These are phyloP conservation scores for Inga leiocalycina DNA, from an alignment of 306 rosid species.

Conservation along the genomic window DNA sequence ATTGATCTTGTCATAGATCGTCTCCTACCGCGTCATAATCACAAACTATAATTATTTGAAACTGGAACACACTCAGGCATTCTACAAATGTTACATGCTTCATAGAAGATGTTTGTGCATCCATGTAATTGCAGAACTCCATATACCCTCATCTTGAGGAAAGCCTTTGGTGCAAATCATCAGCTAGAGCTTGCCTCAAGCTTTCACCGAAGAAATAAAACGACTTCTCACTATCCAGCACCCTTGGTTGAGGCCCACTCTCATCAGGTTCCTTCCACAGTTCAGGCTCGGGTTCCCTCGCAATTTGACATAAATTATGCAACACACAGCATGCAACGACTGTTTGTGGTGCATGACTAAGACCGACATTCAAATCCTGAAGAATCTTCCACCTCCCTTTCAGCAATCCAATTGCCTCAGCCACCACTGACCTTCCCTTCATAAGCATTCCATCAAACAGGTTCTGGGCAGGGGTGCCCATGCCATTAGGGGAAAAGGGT, in stretches of 20 bases:
- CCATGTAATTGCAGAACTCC: neutral
- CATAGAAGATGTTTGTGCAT: neutral
- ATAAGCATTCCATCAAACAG: constrained; percentile 89
- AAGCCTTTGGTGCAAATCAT: constrained; percentile 91
- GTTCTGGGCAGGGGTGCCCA: constrained; percentile 87
- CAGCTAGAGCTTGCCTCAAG: constrained; percentile 88
- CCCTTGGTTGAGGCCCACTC: constrained; percentile 66
- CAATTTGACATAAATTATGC: constrained; percentile 94
- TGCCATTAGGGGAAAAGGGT: constrained; percentile 65
- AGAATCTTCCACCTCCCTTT: constrained; percentile 95
- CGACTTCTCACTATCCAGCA: constrained; percentile 69
- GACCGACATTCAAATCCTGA: constrained; percentile 80
- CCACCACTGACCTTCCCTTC: constrained; percentile 88
- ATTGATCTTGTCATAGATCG: constrained; percentile 16
- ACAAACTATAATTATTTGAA: neutral
- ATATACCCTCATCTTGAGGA: constrained; percentile 57
- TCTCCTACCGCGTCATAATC: neutral
- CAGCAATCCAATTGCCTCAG: constrained; percentile 84
- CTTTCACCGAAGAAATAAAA: constrained; percentile 73
- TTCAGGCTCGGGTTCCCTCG: constrained; percentile 91
- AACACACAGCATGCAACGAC: constrained; percentile 91
- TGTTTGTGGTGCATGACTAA: constrained; percentile 84
- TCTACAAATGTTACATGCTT: neutral
- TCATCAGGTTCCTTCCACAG: constrained; percentile 89
- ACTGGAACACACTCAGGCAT: neutral